A percentile compares a stretch with the other conserved stretches of the same genome.
phyloP scores from a whole-genome alignment of 352 stramenopile genomes.

The Blastocystis sp. region DNA sequence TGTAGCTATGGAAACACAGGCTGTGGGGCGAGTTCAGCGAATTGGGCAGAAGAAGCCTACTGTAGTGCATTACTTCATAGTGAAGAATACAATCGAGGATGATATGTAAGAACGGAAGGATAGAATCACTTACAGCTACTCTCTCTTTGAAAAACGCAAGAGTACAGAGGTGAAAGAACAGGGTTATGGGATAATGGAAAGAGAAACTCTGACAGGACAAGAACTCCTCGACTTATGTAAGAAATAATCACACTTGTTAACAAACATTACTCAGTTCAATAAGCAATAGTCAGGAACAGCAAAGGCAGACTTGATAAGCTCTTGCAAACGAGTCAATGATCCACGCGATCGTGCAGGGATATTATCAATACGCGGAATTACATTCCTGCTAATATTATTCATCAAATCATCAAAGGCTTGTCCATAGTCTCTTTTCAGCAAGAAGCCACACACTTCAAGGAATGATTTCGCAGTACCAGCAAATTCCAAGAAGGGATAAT shows the following conservation, averaged over 20 bases:
- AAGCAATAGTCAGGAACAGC: background rate
- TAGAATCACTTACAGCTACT: background rate
- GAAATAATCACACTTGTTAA: constrained; percentile 1
- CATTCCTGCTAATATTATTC: background rate
- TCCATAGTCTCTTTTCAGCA: background rate
- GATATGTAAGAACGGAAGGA: background rate
- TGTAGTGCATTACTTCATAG: constrained; percentile 35
- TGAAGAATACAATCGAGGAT: constrained; percentile 5
- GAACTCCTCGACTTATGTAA: background rate
- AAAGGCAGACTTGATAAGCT: background rate
- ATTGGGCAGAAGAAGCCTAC: background rate
- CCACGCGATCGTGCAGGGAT: background rate
- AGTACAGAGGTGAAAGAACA: background rate
- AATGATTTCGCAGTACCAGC: background rate
- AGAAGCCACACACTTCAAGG: background rate
- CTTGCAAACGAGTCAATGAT: background rate
- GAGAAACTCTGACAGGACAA: constrained; percentile 20
- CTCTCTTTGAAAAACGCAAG: constrained; percentile 21
- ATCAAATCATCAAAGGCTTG: background rate
- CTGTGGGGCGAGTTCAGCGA: constrained; percentile 29
- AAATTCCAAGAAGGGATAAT: background rate
- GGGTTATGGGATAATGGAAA: constrained; percentile 11
- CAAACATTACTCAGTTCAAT: background rate
- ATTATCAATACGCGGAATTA: background rate
- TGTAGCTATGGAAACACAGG: constrained; percentile 23